A percentile compares a stretch with the other conserved stretches of the same genome.
Conservation (phyloP, 1,139 yeast species). For the Pichia terricola region DNA sequence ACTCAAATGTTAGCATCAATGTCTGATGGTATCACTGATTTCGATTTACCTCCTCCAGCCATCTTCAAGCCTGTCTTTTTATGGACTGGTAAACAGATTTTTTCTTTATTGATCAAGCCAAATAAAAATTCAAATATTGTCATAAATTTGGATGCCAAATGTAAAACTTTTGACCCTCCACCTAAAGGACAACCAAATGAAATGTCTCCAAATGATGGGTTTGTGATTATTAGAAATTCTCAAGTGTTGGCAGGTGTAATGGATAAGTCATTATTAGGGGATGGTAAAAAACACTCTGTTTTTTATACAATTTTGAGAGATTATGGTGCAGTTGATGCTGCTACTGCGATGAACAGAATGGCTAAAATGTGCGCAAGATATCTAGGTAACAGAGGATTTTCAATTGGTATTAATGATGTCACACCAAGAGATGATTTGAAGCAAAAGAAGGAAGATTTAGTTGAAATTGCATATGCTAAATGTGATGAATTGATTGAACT, state of each 20-base stretch:
- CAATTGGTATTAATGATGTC: slow-evolving; percentile 95
- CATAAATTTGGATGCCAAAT: slow-evolving; percentile 89
- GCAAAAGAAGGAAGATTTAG: slow-evolving; percentile 75
- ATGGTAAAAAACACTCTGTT: slow-evolving; percentile 95
- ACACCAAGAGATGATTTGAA: slow-evolving; percentile 82
- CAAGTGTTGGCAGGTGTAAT: slow-evolving; percentile 84
- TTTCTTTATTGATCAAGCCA: slow-evolving; percentile 79
- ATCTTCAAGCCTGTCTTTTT: slow-evolving; percentile 78
- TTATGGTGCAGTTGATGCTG: slow-evolving; percentile 93
- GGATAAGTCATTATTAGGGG: slow-evolving; percentile 96
- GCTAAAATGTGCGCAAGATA: slow-evolving; percentile 94
- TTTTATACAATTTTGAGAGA: slow-evolving; percentile 92
- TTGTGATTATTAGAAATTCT: slow-evolving; percentile 81
- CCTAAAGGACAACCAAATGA: slow-evolving; percentile 65
- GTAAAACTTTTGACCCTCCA: slow-evolving; percentile 78
- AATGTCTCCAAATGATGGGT: slow-evolving; percentile 98
- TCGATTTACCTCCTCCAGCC: slow-evolving; percentile 93
- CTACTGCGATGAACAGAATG: slow-evolving; percentile 95
- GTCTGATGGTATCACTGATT: slow-evolving; percentile 84
- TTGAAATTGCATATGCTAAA: slow-evolving; percentile 80
- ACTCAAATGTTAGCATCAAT: slow-evolving; percentile 85
- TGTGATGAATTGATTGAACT: slow-evolving; percentile 85
- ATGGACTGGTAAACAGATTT: slow-evolving; percentile 98
- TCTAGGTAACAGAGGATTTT: slow-evolving; percentile 91
- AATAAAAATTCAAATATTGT: slow-evolving; percentile 65